Evolutionary conservation across 169 alveolate species (phyloP).

Genomic region (Babesia sp.): DNA sequence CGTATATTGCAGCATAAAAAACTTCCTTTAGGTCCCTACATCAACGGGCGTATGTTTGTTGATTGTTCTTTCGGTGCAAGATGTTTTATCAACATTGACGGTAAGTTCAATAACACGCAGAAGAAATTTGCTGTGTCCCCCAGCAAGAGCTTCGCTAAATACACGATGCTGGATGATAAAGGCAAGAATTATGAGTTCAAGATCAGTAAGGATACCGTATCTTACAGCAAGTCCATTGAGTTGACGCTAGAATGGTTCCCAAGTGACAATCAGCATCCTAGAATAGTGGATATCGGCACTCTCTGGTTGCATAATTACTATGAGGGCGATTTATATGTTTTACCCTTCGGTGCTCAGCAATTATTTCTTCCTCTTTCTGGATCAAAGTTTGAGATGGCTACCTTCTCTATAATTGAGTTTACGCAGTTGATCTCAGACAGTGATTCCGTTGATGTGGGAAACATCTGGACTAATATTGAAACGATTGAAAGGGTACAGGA

Average conservation of each 20-base stretch:
- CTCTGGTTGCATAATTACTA: background rate
- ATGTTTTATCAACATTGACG: slow-evolving; percentile 32
- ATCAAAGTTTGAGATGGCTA: background rate
- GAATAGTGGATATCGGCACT: background rate
- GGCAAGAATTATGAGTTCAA: slow-evolving; percentile 3
- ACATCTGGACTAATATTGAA: background rate
- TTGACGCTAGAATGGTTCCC: slow-evolving; percentile 1
- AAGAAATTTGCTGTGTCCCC: background rate
- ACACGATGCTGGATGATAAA: background rate
- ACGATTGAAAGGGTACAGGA: no score
- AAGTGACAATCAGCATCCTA: background rate
- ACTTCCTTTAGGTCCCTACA: slow-evolving; percentile 15
- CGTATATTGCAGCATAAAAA: background rate
- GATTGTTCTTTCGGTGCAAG: slow-evolving; percentile 32
- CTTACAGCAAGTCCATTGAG: background rate
- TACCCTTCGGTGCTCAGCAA: slow-evolving; percentile 23
- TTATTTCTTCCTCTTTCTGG: background rate
- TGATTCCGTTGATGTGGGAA: background rate
- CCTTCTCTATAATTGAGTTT: background rate
- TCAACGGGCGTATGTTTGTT: background rate
- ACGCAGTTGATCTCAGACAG: no score
- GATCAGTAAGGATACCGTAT: background rate
- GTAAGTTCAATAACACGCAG: background rate
- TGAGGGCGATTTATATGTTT: background rate
- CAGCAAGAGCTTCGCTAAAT: background rate